Evolutionary conservation across 306 rosid species (phyloP), one percentile per base, ranked within the genome.

Genomic region (Cicer chorassanicum): DNA sequence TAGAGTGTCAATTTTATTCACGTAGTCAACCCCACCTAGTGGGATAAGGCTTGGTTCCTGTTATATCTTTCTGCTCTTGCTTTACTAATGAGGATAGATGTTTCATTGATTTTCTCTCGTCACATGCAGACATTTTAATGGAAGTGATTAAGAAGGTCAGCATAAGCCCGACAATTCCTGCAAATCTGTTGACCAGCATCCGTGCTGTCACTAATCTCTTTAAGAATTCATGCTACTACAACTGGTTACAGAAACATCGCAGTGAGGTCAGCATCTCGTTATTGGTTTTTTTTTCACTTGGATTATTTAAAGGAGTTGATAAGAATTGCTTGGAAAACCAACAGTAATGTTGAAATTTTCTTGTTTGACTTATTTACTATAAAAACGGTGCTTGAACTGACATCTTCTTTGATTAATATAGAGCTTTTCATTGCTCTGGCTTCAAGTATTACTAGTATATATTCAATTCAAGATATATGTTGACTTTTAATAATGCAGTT

Each of bases 191-290:
- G 88, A 94, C 97, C 38, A 86, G 91, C 81, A 64, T 86, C 63
- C 98, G 98, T n/a, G 78, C 84, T 56, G 81, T 91, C n/a, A 75
- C 87, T 53, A 94, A 94, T 80, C 91, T 94, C 64, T 94, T 94
- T 81, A 91, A 90, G 89, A 85, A 87, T 80, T 82, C 88, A 0
- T 74, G 77, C 74, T 86, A 55, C 83, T 53, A 70, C 84, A 82
- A 68, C 84, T 94, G 96, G 98, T 86, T 94, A 82, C 89, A 78
- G 72, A 82, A 76, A 74, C 89, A 88, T 85, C 87, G 87, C 21
- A 82, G 87, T 76, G 96, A 91, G 98, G 98, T 94, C 74, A 70
- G 83, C 53, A 68, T 80, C 77, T 49, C 75, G 45, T 77, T 21
- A 36, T 66, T 43, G 48, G 50, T 72, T 10, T 57, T 29, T 21